A percentile compares a stretch with the other conserved stretches of the same genome.
phyloP scores from a whole-genome alignment of 371 early-diverging fungal genomes.

The Smittium culicis region DNA sequence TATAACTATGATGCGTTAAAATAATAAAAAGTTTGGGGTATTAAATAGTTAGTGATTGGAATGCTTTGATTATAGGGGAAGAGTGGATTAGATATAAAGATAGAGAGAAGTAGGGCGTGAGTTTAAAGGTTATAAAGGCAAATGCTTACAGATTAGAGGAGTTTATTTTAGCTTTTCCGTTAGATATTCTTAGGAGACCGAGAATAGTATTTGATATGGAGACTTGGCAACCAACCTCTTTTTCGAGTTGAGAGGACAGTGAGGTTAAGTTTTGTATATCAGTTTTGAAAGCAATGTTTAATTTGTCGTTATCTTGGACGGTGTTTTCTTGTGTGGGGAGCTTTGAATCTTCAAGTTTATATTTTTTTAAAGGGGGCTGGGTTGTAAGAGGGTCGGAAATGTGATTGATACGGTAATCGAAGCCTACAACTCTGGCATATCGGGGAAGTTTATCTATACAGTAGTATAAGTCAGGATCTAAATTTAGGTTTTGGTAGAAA shows the following conservation, averaged over 20 bases:
- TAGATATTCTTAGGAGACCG: slow-evolving; percentile 3
- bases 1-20: too few relatives aligned
- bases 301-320: neutral
- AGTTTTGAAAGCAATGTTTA: too few relatives aligned
- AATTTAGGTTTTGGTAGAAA: slow-evolving; percentile 47
- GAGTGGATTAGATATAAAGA: too few relatives aligned
- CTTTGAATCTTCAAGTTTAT: neutral
- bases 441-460: slow-evolving; percentile 41
- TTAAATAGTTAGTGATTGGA: too few relatives aligned
- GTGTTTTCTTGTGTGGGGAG: neutral
- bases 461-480: slow-evolving; percentile 48
- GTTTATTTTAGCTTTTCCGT: slow-evolving; percentile 6
- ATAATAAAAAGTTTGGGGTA: too few relatives aligned
- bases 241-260: neutral
- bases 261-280: neutral
- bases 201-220: neutral
- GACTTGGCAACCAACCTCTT: neutral
- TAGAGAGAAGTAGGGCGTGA: too few relatives aligned
- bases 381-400: neutral
- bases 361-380: neutral
- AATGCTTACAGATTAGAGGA: slow-evolving; percentile 7
- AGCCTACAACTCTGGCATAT: slow-evolving; percentile 43
- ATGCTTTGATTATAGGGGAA: too few relatives aligned
- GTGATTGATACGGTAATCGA: neutral
- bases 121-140: slow-evolving; percentile 3